Conservation (phyloP, 2,329 filamentous ascomycete species). For the Amesomyces nigricolor region DNA sequence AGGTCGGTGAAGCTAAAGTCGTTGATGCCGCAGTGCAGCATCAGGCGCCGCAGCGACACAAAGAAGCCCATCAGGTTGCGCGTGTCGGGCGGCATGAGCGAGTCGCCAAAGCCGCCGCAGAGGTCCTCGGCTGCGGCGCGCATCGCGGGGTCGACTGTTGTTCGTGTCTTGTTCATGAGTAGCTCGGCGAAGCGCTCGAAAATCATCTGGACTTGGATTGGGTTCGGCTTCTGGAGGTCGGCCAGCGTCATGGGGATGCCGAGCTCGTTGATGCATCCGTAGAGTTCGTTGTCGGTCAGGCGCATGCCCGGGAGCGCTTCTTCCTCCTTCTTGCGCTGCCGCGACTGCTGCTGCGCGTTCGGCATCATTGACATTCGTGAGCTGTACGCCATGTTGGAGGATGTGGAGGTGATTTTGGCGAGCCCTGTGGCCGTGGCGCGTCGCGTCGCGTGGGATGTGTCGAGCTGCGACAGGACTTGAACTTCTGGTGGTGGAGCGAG, state of each 20-base stretch:
- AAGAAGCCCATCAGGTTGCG: constrained; percentile 96
- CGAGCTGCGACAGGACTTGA: not conserved
- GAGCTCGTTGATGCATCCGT: constrained; percentile 94
- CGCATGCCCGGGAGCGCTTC: constrained; percentile 56
- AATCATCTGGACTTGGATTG: constrained; percentile 91
- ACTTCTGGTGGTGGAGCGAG: not conserved
- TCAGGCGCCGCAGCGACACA: constrained; percentile 69
- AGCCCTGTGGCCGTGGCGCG: not conserved
- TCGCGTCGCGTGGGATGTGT: not conserved
- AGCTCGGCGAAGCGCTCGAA: constrained; percentile 97
- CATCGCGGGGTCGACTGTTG: constrained; percentile 93
- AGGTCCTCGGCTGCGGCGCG: constrained; percentile 83
- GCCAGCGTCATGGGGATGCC: constrained; percentile 81
- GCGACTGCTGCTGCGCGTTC: constrained; percentile 45
- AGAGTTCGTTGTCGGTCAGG: constrained; percentile 71
- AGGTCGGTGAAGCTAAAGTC: constrained; percentile 93
- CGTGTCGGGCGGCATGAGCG: constrained; percentile 74
- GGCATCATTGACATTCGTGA: constrained; percentile 57
- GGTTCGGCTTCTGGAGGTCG: constrained; percentile 90
- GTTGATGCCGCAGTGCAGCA: constrained; percentile 82
- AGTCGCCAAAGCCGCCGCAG: constrained; percentile 76
- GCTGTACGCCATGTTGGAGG: constrained; percentile 50
- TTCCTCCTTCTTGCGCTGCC: constrained; percentile 54
- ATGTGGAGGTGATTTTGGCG: not conserved
- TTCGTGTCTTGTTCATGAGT: constrained; percentile 86